Conservation (phyloP, 257 asterid genomes). For the Catharanthus roseus region DNA sequence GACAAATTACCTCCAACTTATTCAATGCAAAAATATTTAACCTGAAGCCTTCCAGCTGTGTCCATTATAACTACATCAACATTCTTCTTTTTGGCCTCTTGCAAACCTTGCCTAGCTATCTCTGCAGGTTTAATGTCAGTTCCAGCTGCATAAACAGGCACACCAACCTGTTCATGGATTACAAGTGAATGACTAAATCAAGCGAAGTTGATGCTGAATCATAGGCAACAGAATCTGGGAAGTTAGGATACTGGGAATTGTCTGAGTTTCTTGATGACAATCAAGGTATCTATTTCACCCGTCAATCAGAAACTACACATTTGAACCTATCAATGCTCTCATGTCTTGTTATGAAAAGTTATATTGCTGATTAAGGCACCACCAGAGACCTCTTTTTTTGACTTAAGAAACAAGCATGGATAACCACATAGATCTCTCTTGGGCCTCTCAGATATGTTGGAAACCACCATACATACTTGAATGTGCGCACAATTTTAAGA, state of each 20-base stretch:
- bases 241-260: neutral
- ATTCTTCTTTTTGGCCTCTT: slow-evolving; percentile 72
- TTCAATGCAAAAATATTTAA: slow-evolving; percentile 26
- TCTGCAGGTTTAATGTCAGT: slow-evolving; percentile 84
- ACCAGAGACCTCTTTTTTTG: neutral
- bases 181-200: slow-evolving; percentile 26
- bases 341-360: neutral
- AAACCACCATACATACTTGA: neutral
- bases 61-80: slow-evolving; percentile 97
- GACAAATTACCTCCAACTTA: slow-evolving; percentile 9
- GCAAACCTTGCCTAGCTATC: slow-evolving; percentile 85
- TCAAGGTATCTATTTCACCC: neutral
- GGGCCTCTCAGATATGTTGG: too few species aligned
- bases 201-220: neutral
- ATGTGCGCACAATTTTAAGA: neutral
- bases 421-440: too few species aligned
- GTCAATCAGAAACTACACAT: neutral
- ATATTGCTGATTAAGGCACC: neutral
- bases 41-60: slow-evolving; percentile 99
- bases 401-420: too few species aligned
- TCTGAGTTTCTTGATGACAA: neutral
- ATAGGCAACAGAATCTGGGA: neutral
- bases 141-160: slow-evolving; percentile 92
- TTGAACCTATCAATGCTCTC: neutral
- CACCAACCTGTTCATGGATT: slow-evolving; percentile 69